Percentiles rank a stretch among this genome's conserved stretches.
phyloP scores from a whole-genome alignment of 805 yeast genomes.

The Lachancea quebecensis region DNA sequence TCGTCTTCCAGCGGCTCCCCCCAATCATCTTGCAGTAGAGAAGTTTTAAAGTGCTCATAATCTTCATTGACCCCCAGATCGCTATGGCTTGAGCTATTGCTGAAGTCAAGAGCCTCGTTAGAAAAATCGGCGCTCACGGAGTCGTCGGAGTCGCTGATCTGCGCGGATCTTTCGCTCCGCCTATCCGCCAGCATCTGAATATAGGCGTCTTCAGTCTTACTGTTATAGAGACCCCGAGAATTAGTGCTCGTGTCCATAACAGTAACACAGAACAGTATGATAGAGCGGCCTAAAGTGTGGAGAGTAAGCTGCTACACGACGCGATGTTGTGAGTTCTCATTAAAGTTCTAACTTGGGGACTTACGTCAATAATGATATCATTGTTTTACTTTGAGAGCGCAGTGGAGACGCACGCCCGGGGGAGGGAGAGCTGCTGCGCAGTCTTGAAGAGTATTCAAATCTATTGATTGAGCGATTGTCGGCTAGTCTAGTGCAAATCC shows the following conservation, averaged over 20 bases:
- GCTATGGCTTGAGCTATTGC: conserved; percentile 11
- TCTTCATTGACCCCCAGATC: conserved; percentile 11
- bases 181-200: conserved; percentile 3
- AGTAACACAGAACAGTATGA: not conserved
- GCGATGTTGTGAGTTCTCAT: not conserved
- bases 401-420: no score
- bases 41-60: conserved; percentile 16
- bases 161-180: not conserved
- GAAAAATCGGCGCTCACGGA: conserved; percentile 5
- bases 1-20: conserved; percentile 14
- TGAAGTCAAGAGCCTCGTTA: not conserved
- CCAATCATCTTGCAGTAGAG: conserved; percentile 13
- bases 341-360: no score
- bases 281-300: not conserved
- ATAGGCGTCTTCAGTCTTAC: conserved; percentile 2
- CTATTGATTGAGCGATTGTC: no score
- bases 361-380: no score
- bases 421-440: no score
- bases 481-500: no score
- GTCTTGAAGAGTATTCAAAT: no score
- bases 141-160: not conserved
- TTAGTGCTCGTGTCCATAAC: not conserved
- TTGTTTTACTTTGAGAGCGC: no score
- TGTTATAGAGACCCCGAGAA: conserved; percentile 2
- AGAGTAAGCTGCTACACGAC: not conserved